A percentile compares a stretch with the other conserved stretches of the same genome.
These are phyloP conservation scores for Volvox reticuliferus DNA, from an alignment of 139 green algal genomes.

Conservation along the genomic window DNA sequence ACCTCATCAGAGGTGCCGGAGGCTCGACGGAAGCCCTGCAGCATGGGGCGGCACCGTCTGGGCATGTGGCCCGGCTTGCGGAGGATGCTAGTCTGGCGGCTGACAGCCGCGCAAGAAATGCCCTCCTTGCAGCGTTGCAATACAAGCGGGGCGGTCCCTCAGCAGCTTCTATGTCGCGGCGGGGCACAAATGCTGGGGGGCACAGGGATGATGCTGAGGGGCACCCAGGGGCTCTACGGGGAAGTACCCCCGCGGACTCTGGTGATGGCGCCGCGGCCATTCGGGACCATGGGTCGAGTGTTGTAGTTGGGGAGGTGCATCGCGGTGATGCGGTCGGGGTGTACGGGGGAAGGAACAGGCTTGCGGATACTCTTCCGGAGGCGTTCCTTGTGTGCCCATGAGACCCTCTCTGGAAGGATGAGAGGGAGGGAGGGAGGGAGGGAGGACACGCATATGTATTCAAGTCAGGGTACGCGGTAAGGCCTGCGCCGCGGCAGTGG, in stretches of 20 bases:
- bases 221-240: background rate
- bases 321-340: background rate
- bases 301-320: background rate
- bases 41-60: no score
- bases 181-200: background rate
- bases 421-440: background rate
- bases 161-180: background rate
- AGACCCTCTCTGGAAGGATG: background rate
- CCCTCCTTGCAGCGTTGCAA: conserved; percentile 31
- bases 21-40: no score
- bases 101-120: conserved; percentile 8
- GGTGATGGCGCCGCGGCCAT: background rate
- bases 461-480: background rate
- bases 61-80: background rate
- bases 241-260: background rate
- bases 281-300: background rate
- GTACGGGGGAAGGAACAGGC: background rate
- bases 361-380: background rate
- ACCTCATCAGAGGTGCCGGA: no score
- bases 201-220: background rate
- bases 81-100: background rate
- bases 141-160: conserved; percentile 2
- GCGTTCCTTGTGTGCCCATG: conserved; percentile 26
- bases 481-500: no score
- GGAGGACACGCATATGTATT: background rate